These are phyloP conservation scores for Penicillium longicatenatum DNA, from an alignment of 495 filamentous ascomycete genomes.

Conservation along the genomic window DNA sequence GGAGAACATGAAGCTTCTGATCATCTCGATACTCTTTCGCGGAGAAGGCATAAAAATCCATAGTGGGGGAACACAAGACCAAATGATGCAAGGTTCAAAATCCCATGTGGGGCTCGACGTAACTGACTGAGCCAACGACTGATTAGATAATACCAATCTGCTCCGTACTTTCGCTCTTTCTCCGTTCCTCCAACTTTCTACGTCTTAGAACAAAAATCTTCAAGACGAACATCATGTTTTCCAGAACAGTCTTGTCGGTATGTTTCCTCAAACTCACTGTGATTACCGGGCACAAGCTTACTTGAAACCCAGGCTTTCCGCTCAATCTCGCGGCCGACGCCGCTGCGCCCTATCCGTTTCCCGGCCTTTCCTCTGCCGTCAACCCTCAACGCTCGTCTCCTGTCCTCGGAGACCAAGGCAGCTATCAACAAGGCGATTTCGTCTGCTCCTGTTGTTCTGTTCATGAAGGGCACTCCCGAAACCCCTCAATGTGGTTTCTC, in stretches of 20 bases:
- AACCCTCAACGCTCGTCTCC: conserved; percentile 54
- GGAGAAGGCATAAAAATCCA: conserved; percentile 20
- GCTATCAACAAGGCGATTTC: conserved; percentile 87
- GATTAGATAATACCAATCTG: conserved; percentile 9
- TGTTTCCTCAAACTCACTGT: conserved; percentile 4
- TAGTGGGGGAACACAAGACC: neutral
- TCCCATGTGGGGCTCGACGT: neutral
- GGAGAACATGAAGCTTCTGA: conserved; percentile 72
- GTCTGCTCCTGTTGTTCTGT: conserved; percentile 88
- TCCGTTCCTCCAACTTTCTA: neutral
- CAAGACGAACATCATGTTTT: conserved; percentile 36
- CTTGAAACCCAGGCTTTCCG: conserved; percentile 34
- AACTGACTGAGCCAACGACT: neutral
- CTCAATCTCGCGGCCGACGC: conserved; percentile 33
- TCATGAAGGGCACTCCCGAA: conserved; percentile 99
- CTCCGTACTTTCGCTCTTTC: neutral
- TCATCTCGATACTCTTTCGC: conserved; percentile 49
- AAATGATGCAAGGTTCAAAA: neutral
- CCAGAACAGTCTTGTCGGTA: conserved; percentile 39
- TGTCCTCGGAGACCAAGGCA: conserved; percentile 73
- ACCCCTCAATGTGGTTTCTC: conserved; percentile 98
- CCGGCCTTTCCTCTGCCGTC: conserved; percentile 35
- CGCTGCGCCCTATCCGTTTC: conserved; percentile 25
- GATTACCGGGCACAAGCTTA: neutral
- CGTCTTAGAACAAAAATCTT: neutral